A percentile compares a stretch with the other conserved stretches of the same genome.
These are phyloP conservation scores for Monotropa hypopitys DNA, from an alignment of 179 eudicot genomes.

Conservation along the genomic window DNA sequence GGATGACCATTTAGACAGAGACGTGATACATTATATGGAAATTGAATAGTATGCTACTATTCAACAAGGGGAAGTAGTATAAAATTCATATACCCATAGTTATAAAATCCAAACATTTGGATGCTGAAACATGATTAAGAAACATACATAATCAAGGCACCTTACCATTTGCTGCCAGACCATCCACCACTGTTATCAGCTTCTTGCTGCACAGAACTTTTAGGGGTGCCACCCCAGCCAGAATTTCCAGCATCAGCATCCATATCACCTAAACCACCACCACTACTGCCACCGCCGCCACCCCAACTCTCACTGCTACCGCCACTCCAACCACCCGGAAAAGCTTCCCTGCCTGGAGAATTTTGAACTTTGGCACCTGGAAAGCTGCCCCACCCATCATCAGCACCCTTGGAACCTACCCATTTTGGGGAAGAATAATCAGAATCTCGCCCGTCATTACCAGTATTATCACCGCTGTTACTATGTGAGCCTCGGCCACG, in stretches of 20 bases:
- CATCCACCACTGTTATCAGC: slow-evolving; percentile 1
- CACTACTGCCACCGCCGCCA: slow-evolving; percentile 6
- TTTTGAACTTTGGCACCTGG: slow-evolving; percentile 60
- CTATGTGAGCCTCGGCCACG: slow-evolving; percentile 44
- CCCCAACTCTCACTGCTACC: slow-evolving; percentile 23
- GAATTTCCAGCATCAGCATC: slow-evolving; percentile 4
- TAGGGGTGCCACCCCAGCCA: slow-evolving; percentile 12
- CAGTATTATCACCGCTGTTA: slow-evolving; percentile 23
- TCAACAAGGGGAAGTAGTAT: neutral
- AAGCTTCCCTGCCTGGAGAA: slow-evolving; percentile 69
- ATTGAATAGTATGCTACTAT: neutral
- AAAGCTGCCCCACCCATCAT: slow-evolving; percentile 36
- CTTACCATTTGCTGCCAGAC: neutral
- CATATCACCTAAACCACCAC: neutral
- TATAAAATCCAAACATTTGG: neutral
- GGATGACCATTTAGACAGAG: neutral
- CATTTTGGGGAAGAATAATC: slow-evolving; percentile 32
- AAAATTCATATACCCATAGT: neutral
- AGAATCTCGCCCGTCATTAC: slow-evolving; percentile 30
- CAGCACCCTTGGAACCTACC: slow-evolving; percentile 36
- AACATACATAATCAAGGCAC: neutral
- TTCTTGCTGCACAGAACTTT: slow-evolving; percentile 1
- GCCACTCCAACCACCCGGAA: slow-evolving; percentile 58
- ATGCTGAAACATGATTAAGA: neutral
- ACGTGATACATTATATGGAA: neutral